Base-by-base conservation (phyloP, 78 protist species). In the Dictyostelium capitatum region DNA sequence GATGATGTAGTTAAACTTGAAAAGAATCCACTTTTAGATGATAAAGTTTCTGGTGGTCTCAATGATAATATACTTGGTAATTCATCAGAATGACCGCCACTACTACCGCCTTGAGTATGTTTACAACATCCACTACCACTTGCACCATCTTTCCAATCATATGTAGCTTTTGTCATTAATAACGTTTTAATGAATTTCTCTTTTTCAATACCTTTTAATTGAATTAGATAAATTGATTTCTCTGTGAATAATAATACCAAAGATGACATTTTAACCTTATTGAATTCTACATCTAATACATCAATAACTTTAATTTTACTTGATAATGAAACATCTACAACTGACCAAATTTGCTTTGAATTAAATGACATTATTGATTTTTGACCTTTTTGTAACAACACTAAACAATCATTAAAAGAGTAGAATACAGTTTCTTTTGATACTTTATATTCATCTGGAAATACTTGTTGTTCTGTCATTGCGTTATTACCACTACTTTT, bases 51-150 rank as follows among this genome's bases (percentile, higher is more conserved):
- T 47, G 11, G 14, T 2, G 78, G 78, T 23, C 83, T 30, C 14
- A 87, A 25, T 53, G 92, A 64, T 37, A 87, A 77, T 47, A 87
- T 32, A 64, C 84, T 64, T 46, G 92, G 92, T 30, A 87, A 70
- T 46, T 74, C 79, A 8, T 80, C 75, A 19, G 91, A 41, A 11
- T 30, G 32, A 7, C 8, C 56, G 12, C 48, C 19, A 43, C 32
- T 56, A 30, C 19, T 12, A 17, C 56, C 7, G 4, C 12, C 30
- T 48, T 75, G 23, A 41, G 2, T 70, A 12, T n/a, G 8, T 11
- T 7, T 59, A 17, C 11, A n/a, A 17, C 28, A 6, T 3, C 37
- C 20, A 59, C 28, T 43, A 67, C 30, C 23, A 70, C 41, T 25
- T 64, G 10, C 51, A 2, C 11, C 15, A 47, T 82, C 53, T 15